Evolutionary conservation across 441 rosid genomes (phyloP), one percentile per base, ranked within the genome.

Genomic region (Dalechampia spathulata): DNA sequence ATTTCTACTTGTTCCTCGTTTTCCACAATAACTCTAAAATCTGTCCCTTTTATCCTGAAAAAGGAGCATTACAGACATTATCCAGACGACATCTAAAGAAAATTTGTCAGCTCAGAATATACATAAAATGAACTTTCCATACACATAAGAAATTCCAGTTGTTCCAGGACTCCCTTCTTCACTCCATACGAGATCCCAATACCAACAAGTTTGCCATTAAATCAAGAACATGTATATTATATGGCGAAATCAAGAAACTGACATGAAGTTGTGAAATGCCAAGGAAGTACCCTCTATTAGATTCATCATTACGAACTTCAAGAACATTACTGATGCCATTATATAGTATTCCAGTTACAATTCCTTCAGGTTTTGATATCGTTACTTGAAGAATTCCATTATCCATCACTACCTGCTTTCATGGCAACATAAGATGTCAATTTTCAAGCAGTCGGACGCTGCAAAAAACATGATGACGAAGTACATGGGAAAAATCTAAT

Each of bases 101-200:
- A n/a, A n/a, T n/a, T n/a, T n/a, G n/a, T 30, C 8, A 30, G 8
- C 34, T 30, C 4, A 30, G 4, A 30, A 30, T 30, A 30, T 3
- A 30, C 8, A 8, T 30, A 30, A 11, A 12, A 44, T 15, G 2
- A 22, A 19, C 0, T 23, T 13, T 14, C 12, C 40, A 64, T 71
- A 83, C 86, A 68, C 75, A 46, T 80, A 76, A 45, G 61, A 75
- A 44, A 37, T 66, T 56, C 96, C 90, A 0, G 72, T 60, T 14
- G 83, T 78, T 65, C 87, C 81, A 13, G 68, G 36, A 8, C 79
- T 57, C 47, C 92, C 81, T 48, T 81, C 69, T 44, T 73, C 42
- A 43, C 69, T 71, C 97, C 97, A 89, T 1, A 86, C 97, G 14
- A 89, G 85, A 66, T 89, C 97, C 97, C 97, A 89, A 53, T 86